Percentiles rank a stretch among this genome's conserved stretches.
Conservation (phyloP, 1,284 basidiomycete species). For the Cutaneotrichosporon curvatum region DNA sequence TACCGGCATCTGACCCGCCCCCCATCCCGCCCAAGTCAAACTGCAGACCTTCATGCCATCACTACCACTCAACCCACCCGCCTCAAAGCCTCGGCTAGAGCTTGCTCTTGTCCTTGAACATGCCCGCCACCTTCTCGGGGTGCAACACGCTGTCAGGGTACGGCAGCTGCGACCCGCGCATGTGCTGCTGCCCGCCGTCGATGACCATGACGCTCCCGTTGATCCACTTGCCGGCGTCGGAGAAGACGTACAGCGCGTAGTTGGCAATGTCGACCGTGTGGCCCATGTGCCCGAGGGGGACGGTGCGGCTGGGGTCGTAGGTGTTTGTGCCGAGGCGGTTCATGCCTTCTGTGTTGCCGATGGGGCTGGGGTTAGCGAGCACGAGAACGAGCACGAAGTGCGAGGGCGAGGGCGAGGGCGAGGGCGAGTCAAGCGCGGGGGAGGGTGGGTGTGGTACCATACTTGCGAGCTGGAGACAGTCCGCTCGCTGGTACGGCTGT, state of each 20-base stretch:
- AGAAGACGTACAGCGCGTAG: slow-evolving; percentile 78
- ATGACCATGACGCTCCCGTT: slow-evolving; percentile 56
- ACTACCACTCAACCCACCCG: not conserved
- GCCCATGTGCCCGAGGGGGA: slow-evolving; percentile 62
- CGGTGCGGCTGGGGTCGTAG: slow-evolving; percentile 31
- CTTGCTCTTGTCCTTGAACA: slow-evolving; percentile 19
- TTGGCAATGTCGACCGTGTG: slow-evolving; percentile 68
- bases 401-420: not conserved
- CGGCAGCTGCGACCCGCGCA: slow-evolving; percentile 27
- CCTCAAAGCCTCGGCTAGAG: slow-evolving; percentile 2
- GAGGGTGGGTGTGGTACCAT: not conserved
- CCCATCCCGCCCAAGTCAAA: no score
- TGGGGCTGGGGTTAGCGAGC: slow-evolving; percentile 51
- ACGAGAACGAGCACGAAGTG: not conserved
- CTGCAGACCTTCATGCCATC: not conserved
- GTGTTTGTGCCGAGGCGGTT: slow-evolving; percentile 57
- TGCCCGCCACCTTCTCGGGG: slow-evolving; percentile 32
- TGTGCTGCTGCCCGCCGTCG: slow-evolving; percentile 43
- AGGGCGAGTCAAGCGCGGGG: not conserved
- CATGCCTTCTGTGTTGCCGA: slow-evolving; percentile 77
- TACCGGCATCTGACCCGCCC: no score
- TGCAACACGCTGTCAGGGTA: slow-evolving; percentile 42
- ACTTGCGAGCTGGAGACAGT: no score
- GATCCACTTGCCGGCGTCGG: slow-evolving; percentile 72
- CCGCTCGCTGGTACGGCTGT: no score